These are phyloP conservation scores for Chlamydomonas sphaeroides DNA, from an alignment of 139 green algal species.

Conservation along the genomic window DNA sequence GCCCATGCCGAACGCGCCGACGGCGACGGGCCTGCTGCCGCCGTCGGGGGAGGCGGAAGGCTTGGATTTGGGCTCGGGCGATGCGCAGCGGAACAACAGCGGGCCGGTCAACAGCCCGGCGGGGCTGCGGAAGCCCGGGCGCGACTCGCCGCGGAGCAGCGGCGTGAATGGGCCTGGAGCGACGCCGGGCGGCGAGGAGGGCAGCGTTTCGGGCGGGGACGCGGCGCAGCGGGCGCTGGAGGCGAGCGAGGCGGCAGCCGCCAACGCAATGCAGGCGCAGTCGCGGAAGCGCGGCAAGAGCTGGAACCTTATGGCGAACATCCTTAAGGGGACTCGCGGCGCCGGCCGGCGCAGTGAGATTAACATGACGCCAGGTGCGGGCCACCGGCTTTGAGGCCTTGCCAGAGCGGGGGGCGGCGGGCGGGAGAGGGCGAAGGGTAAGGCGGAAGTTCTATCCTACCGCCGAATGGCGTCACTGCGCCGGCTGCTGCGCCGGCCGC, in stretches of 20 bases:
- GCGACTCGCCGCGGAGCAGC: slow-evolving; percentile 23
- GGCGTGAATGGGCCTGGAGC: neutral
- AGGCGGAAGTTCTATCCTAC: no score
- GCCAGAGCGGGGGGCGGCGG: no score
- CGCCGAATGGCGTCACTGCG: no score
- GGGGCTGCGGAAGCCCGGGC: neutral
- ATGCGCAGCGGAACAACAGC: slow-evolving; percentile 17
- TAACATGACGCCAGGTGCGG: neutral
- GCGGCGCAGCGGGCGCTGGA: neutral
- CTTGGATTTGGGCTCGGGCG: neutral
- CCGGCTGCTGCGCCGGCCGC: no score
- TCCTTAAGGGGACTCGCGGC: neutral
- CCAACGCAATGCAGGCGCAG: neutral
- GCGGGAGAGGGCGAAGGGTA: no score
- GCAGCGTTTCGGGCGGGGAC: neutral
- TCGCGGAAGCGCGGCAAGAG: slow-evolving; percentile 18
- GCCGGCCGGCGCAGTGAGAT: neutral
- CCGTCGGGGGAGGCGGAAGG: neutral
- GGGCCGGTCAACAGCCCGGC: neutral
- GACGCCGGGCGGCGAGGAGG: slow-evolving; percentile 3
- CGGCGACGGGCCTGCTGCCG: neutral
- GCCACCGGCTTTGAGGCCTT: no score
- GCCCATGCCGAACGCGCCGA: neutral
- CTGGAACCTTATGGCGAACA: slow-evolving; percentile 32
- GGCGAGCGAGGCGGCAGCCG: neutral